Conservation (phyloP, 768 basidiomycete genomes). For the Dentipellis fragilis region DNA sequence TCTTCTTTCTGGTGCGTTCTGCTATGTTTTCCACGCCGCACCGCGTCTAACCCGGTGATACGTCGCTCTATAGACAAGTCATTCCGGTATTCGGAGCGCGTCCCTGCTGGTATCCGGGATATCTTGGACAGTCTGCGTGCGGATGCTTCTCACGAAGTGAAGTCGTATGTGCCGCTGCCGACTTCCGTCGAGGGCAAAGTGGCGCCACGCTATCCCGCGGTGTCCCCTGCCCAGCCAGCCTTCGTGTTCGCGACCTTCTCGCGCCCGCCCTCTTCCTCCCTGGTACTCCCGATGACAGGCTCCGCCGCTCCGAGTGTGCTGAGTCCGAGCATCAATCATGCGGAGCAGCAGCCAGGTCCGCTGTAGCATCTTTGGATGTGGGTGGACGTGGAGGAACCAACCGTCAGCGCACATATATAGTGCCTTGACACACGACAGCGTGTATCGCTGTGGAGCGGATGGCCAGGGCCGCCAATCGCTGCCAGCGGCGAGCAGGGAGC, state of each 20-base stretch:
- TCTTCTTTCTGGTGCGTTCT: conserved; percentile 40
- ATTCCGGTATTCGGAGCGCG: conserved; percentile 5
- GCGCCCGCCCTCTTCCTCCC: conserved; percentile 17
- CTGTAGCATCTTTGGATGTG: neutral
- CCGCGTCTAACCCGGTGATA: neutral
- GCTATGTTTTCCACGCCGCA: neutral
- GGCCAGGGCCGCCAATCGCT: neutral
- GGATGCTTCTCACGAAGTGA: conserved; percentile 54
- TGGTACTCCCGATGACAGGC: neutral
- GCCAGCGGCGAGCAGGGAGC: neutral
- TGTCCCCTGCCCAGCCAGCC: conserved; percentile 1
- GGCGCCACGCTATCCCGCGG: neutral
- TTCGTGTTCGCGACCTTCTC: conserved; percentile 18
- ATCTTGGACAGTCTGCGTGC: conserved; percentile 4
- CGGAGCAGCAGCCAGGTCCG: neutral
- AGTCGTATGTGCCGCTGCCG: conserved; percentile 38
- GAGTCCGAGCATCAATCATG: neutral
- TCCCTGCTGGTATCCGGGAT: neutral
- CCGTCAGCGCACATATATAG: too few relatives aligned
- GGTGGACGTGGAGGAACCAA: too few relatives aligned
- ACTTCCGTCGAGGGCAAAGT: neutral
- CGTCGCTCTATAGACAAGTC: conserved; percentile 9
- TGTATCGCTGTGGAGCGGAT: neutral
- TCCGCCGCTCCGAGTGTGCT: neutral
- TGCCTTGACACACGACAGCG: neutral